Base-by-base conservation (phyloP, 345 rosid genomes). In the Turnera subulata region DNA sequence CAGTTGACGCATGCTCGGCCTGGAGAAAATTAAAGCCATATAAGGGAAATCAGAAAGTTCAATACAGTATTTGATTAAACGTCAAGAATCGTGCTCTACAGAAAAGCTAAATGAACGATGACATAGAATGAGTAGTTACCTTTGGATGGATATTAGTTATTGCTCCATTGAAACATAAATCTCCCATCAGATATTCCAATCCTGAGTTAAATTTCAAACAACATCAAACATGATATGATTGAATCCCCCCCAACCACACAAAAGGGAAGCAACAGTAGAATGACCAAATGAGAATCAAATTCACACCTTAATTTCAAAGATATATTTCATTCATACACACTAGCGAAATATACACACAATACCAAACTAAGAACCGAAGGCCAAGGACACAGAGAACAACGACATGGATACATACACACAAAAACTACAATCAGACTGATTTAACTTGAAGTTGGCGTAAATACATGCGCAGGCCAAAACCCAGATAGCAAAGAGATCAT, bases 131-230 rank as follows among this genome's bases (percentile, higher is more conserved):
- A 58, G 22, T 50, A 61, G 80, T 75, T 70, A 84, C 87, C 21
- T 40, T 51, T 54, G 65, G 61, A 44, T 56, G 54, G 44, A 29
- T 51, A 55, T 69, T 70, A 26, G 58, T 39, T 46, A 40, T 45
- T 26, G 61, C 83, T 39, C 48, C 76, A 51, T 56, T 22, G 24
- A 58, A 35, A 50, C 14, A 56, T 25, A 54, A 60, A 67, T 72
- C 79, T 54, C 68, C 87, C 87, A 84, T 81, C 52, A 44, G 44
- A 53, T 53, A 26, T 50, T 62, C 66, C 58, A 44, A 61, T 38
- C 69, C 75, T 53, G 58, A 42, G 59, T 33, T 20, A 22, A 55
- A 17, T 15, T n/a, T 57, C 11, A 29, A 29, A 42, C 21, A 32
- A 35, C 24, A 53, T 46, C 25, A 57, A 52, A 40, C 8, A 29